Percentiles rank a stretch among this genome's conserved stretches.
These are phyloP conservation scores for Hypholoma fasciculare DNA, from an alignment of 768 basidiomycete genomes.

Conservation along the genomic window DNA sequence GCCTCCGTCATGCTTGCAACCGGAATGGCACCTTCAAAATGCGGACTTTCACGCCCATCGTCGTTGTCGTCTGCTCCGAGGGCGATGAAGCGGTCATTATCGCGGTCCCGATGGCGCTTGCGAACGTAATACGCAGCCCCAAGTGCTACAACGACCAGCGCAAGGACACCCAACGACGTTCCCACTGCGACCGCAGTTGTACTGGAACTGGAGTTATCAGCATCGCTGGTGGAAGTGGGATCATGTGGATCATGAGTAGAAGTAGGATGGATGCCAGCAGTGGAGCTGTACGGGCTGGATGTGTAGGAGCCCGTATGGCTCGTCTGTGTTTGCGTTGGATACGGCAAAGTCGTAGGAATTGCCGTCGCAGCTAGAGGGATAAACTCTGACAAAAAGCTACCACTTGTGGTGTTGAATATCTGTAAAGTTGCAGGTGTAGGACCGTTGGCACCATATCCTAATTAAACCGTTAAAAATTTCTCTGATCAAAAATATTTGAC, in stretches of 20 bases:
- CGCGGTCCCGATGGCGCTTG: slow-evolving; percentile 24
- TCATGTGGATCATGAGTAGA: slow-evolving; percentile 19
- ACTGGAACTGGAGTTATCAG: slow-evolving; percentile 19
- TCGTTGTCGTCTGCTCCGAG: slow-evolving; percentile 24
- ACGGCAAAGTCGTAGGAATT: slow-evolving; percentile 31
- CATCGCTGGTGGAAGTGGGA: slow-evolving; percentile 7
- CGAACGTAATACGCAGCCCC: slow-evolving; percentile 46
- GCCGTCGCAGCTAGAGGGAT: slow-evolving; percentile 29
- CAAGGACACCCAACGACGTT: slow-evolving; percentile 59
- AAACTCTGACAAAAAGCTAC: slow-evolving; percentile 43
- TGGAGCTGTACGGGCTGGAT: background rate
- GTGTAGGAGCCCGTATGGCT: background rate
- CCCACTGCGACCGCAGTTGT: slow-evolving; percentile 61
- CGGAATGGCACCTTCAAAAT: slow-evolving; percentile 31
- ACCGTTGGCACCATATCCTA: slow-evolving; percentile 48
- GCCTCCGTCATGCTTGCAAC: slow-evolving; percentile 23
- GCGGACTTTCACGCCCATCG: slow-evolving; percentile 33
- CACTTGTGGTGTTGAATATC: slow-evolving; percentile 49
- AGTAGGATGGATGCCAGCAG: slow-evolving; percentile 18
- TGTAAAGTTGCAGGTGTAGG: slow-evolving; percentile 57
- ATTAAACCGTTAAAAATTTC: background rate
- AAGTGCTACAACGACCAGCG: slow-evolving; percentile 43
- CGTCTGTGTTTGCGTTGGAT: slow-evolving; percentile 28
- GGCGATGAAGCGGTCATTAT: slow-evolving; percentile 28
- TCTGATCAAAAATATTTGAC: slow-evolving; percentile 22